Conservation (phyloP, 345 rosid genomes). For the Citrus inodora region DNA sequence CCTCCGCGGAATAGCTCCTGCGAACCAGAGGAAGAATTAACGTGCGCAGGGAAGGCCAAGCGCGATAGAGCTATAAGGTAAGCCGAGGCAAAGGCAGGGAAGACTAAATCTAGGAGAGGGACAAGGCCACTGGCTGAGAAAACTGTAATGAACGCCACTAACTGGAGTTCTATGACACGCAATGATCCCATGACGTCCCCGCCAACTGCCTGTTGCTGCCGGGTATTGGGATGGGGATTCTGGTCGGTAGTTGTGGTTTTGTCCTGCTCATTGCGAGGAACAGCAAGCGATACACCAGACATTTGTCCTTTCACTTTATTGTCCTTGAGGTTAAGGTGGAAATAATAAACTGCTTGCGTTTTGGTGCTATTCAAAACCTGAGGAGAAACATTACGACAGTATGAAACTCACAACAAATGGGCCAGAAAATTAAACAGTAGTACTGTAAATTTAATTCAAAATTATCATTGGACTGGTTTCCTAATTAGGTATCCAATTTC, state of each 20-base stretch:
- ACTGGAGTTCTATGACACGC: slow-evolving; percentile 78
- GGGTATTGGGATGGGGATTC: slow-evolving; percentile 11
- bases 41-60: slow-evolving; percentile 64
- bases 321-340: neutral
- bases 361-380: neutral
- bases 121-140: slow-evolving; percentile 90
- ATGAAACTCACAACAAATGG: neutral
- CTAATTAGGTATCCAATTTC: neutral
- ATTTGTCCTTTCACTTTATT: slow-evolving; percentile 18
- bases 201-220: slow-evolving; percentile 24
- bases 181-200: slow-evolving; percentile 75
- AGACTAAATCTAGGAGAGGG: slow-evolving; percentile 71
- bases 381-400: neutral
- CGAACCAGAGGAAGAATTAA: slow-evolving; percentile 25
- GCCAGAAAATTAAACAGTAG: neutral
- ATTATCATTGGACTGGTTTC: neutral
- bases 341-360: neutral
- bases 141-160: slow-evolving; percentile 83
- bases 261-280: slow-evolving; percentile 38
- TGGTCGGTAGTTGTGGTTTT: slow-evolving; percentile 23
- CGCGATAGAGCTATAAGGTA: slow-evolving; percentile 58
- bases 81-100: slow-evolving; percentile 68
- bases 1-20: slow-evolving; percentile 61
- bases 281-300: slow-evolving; percentile 79
- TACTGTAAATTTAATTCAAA: neutral